These are phyloP conservation scores for Pichia kluyveri DNA, from an alignment of 805 yeast species.

Conservation along the genomic window DNA sequence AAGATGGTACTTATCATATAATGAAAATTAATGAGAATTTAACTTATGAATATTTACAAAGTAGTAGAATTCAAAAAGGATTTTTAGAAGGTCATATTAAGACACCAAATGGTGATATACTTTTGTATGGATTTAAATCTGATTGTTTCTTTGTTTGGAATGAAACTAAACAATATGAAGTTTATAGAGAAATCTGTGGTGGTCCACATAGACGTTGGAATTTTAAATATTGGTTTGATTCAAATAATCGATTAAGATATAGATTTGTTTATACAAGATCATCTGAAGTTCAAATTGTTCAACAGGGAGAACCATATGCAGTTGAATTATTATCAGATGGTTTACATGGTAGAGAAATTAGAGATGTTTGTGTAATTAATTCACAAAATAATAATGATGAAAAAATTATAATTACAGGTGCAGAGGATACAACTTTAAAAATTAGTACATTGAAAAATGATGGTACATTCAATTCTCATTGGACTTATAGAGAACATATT, in stretches of 20 bases:
- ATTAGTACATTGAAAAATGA: conserved; percentile 34
- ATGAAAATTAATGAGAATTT: conserved; percentile 18
- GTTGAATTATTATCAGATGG: conserved; percentile 42
- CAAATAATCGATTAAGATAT: conserved; percentile 20
- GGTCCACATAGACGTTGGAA: conserved; percentile 89
- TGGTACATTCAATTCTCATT: conserved; percentile 39
- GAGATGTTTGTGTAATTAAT: conserved; percentile 55
- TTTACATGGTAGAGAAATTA: conserved; percentile 85
- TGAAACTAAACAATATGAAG: conserved; percentile 65
- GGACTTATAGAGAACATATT: conserved; percentile 73
- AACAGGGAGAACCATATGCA: conserved; percentile 16
- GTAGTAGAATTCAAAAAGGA: conserved; percentile 64
- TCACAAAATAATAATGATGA: conserved; percentile 18
- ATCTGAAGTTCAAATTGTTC: conserved; percentile 35
- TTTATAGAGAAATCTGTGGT: conserved; percentile 70
- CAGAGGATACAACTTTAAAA: conserved; percentile 80
- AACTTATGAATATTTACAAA: conserved; percentile 14
- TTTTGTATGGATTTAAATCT: conserved; percentile 77
- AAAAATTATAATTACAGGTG: conserved; percentile 57
- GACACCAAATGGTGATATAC: conserved; percentile 31
- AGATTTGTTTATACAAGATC: conserved; percentile 54
- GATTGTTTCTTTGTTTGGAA: conserved; percentile 74
- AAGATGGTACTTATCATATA: conserved; percentile 58
- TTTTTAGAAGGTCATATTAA: conserved; percentile 68
- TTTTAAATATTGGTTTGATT: conserved; percentile 23